phyloP scores from a whole-genome alignment of 2,329 filamentous ascomycete genomes.

The Chrysoporthe deuterocubensis region DNA sequence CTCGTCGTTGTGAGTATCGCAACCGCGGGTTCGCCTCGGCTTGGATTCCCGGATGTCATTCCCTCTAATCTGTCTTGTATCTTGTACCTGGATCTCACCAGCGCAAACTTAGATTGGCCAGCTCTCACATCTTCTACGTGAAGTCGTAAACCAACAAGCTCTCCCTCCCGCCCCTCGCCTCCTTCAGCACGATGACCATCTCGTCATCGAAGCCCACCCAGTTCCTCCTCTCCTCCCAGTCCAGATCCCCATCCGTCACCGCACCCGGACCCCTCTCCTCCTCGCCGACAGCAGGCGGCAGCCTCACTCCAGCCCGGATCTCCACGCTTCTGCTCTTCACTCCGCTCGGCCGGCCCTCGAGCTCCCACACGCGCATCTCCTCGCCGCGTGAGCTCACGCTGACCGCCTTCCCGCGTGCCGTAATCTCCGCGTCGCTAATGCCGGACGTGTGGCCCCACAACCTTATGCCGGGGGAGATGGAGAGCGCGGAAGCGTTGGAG shows the following conservation, averaged over 20 bases:
- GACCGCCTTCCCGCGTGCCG: conserved; percentile 82
- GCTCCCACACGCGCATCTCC: conserved; percentile 84
- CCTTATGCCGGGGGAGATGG: conserved; percentile 73
- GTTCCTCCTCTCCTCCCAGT: conserved; percentile 53
- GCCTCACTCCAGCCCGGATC: conserved; percentile 40
- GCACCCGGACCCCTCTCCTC: conserved; percentile 26
- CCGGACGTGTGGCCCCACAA: conserved; percentile 93
- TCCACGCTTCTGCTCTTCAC: conserved; percentile 51
- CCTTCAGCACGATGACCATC: conserved; percentile 84
- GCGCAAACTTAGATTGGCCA: not conserved
- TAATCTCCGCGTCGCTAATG: conserved; percentile 84
- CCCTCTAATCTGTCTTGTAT: not conserved
- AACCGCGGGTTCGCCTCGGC: no score
- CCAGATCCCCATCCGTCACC: conserved; percentile 13
- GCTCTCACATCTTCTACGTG: conserved; percentile 50
- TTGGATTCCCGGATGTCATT: not conserved
- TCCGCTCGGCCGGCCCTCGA: conserved; percentile 67
- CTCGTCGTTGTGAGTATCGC: no score
- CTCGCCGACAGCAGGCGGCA: not conserved
- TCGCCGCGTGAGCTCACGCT: conserved; percentile 83
- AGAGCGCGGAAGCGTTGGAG: conserved; percentile 68
- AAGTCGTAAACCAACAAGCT: conserved; percentile 88
- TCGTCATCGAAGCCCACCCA: conserved; percentile 92
- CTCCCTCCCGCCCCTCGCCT: conserved; percentile 69
- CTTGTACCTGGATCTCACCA: not conserved